Percentiles rank a stretch among this genome's conserved stretches.
These are phyloP conservation scores for Termitomyces sp. DNA, from an alignment of 768 basidiomycete genomes.

Conservation along the genomic window DNA sequence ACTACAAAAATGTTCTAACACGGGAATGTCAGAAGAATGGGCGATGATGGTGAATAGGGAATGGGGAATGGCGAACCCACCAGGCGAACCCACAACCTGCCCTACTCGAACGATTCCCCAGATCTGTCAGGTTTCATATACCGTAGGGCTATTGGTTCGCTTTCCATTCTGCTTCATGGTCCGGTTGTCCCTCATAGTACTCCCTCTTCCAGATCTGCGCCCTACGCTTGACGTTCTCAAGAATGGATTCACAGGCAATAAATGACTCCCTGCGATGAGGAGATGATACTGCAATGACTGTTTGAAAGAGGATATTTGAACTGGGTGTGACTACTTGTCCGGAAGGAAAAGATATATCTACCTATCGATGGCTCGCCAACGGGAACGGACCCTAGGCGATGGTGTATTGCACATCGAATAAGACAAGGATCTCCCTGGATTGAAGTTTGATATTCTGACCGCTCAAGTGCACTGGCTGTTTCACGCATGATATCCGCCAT, in stretches of 20 bases:
- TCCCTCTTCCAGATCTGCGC: slow-evolving; percentile 93
- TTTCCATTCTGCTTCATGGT: slow-evolving; percentile 67
- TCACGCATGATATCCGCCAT: slow-evolving; percentile 54
- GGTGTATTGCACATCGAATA: slow-evolving; percentile 60
- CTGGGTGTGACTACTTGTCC: neutral
- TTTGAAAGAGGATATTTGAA: neutral
- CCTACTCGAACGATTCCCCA: neutral
- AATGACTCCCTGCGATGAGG: slow-evolving; percentile 84
- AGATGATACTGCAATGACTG: slow-evolving; percentile 77
- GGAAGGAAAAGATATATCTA: slow-evolving; percentile 24
- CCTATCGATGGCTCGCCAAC: slow-evolving; percentile 77
- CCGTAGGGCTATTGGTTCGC: slow-evolving; percentile 35
- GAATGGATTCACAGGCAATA: slow-evolving; percentile 68
- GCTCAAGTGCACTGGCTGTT: slow-evolving; percentile 34
- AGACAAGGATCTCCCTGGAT: slow-evolving; percentile 26
- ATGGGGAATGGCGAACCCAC: no score
- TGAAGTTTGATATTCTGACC: slow-evolving; percentile 35
- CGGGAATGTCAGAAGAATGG: neutral
- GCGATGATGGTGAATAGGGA: neutral
- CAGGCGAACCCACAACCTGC: neutral
- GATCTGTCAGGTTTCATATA: neutral
- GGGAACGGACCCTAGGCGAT: slow-evolving; percentile 73
- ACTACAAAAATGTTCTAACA: neutral
- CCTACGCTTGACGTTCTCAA: slow-evolving; percentile 81
- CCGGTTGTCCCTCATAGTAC: slow-evolving; percentile 68